These are phyloP conservation scores for Lentinula edodes DNA, from an alignment of 768 basidiomycete species.

Conservation along the genomic window DNA sequence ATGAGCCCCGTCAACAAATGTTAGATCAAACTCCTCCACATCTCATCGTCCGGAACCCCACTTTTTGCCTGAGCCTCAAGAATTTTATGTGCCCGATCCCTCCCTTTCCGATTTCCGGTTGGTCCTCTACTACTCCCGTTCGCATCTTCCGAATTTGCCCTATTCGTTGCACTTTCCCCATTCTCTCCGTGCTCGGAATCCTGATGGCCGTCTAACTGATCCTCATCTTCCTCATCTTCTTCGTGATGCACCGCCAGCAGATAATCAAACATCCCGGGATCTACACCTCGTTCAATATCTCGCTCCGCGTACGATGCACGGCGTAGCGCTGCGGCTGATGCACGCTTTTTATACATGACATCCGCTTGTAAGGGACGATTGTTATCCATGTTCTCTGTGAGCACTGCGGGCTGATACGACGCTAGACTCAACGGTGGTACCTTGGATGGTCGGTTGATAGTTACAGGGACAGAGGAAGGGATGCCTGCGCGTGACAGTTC, in stretches of 20 bases:
- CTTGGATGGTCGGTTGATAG: background rate
- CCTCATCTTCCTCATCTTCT: conserved; percentile 22
- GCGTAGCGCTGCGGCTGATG: background rate
- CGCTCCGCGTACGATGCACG: conserved; percentile 4
- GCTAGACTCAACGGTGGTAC: background rate
- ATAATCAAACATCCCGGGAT: conserved; percentile 4
- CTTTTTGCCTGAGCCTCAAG: conserved; percentile 35
- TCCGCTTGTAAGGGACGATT: background rate
- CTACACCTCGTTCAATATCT: conserved; percentile 3
- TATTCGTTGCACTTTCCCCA: conserved; percentile 12
- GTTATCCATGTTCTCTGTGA: background rate
- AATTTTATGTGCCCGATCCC: conserved; percentile 41
- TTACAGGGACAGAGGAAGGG: background rate
- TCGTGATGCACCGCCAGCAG: background rate
- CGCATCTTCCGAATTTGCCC: background rate
- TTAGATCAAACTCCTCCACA: conserved; percentile 46
- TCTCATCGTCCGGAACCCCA: conserved; percentile 38
- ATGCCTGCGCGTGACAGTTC: background rate
- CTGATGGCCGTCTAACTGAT: background rate
- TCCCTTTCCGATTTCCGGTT: conserved; percentile 17
- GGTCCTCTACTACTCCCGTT: background rate
- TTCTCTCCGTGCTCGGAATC: conserved; percentile 8
- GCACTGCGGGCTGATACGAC: conserved; percentile 2
- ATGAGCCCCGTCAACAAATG: background rate
- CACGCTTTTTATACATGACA: background rate